Evolutionary conservation across 2,329 filamentous ascomycete species (phyloP), one percentile per base, ranked within the genome.

Genomic region (Diaporthe caulivora): DNA sequence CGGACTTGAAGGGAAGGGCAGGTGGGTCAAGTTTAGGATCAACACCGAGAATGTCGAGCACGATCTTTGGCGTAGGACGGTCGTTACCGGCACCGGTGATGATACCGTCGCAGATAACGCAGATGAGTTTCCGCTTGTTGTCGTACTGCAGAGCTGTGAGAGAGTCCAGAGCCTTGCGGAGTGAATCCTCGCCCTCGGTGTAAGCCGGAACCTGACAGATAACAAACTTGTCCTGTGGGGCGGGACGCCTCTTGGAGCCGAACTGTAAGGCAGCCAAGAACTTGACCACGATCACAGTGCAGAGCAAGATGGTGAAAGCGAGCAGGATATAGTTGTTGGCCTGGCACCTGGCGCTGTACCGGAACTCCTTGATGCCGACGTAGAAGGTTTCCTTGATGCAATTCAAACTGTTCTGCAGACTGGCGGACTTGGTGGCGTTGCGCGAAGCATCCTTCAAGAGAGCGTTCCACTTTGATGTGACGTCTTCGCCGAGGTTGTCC

Each of bases 161-260:
- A 1, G 97, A 98, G 81, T 99, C 97, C 2, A 99, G 88, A 69
- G 95, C 96, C 81, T 98, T 97, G 71, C 97, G 90, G 11, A 99
- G 87, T 5, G 95, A 96, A 79, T 99, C 97, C 86, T 99, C 97
- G 78, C 95, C 97, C 86, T 99, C 97, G 0, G 97, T 99, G 81
- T 99, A 99, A 7, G 97, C 97, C 13, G 97, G 97, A 42, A 99
- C 95, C 83, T 98, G 95, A 83, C 97, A 98, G 77, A 99, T 98
- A 78, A 99, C 95, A 79, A 99, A 99, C 82, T 98, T 99, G 83
- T 99, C 97, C 83, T 98, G 97, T 49, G 95, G 93, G 8, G 93
- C 89, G 3, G 97, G 97, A 24, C 94, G 92, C 74, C 94, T 91
- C 86, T 98, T 98, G 7, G 95, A 95, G 58, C 96, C 95, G 75